Percentiles rank a stretch among this genome's conserved stretches.
Conservation (phyloP, 1,284 basidiomycete species). For the Pseudozyma pruni region DNA sequence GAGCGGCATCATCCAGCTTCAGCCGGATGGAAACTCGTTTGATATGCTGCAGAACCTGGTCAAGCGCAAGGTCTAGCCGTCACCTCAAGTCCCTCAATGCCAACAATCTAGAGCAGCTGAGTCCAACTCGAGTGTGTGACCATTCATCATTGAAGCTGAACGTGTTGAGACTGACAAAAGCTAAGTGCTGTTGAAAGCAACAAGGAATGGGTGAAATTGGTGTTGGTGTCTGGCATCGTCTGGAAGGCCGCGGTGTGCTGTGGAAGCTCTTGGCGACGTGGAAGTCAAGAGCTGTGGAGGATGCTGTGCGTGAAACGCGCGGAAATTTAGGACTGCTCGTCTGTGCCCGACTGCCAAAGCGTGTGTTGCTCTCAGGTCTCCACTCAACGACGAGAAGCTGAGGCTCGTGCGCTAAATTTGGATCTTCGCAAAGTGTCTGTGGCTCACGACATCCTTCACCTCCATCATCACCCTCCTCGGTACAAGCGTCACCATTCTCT, state of each 20-base stretch:
- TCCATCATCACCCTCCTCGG: not conserved
- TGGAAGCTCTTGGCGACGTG: constrained; percentile 22
- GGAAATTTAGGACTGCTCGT: constrained; percentile 1
- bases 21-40: constrained; percentile 97
- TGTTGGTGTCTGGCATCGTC: constrained; percentile 12
- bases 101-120: too few relatives aligned
- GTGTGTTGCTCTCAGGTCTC: constrained; percentile 1
- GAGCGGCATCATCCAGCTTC: constrained; percentile 72
- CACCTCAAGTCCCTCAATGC: too few relatives aligned
- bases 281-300: constrained; percentile 15
- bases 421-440: not conserved
- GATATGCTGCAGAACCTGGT: constrained; percentile 93
- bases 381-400: not conserved
- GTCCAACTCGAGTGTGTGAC: too few relatives aligned
- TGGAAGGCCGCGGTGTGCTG: constrained; percentile 34
- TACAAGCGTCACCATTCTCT: not conserved
- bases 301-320: constrained; percentile 9
- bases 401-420: constrained; percentile 10
- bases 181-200: too few relatives aligned
- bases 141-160: too few relatives aligned
- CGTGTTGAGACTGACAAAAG: too few relatives aligned
- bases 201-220: too few relatives aligned
- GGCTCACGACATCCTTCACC: constrained; percentile 33
- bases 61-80: constrained; percentile 72
- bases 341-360: too few relatives aligned